Evolutionary conservation across 805 yeast genomes (phyloP), one percentile per base, ranked within the genome.

Genomic region (Hanseniaspora clermontiae): DNA sequence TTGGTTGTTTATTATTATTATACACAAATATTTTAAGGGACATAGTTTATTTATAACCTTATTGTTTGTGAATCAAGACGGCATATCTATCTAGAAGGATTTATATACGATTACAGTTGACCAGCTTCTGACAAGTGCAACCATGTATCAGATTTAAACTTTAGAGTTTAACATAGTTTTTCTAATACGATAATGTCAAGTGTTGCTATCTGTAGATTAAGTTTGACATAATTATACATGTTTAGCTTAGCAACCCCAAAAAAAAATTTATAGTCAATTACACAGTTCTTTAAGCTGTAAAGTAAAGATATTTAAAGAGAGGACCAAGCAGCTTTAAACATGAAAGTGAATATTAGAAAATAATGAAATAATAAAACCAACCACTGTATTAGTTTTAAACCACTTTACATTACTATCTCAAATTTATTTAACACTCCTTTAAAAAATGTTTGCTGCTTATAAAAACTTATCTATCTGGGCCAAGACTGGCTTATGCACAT

Each of bases 401-500:
- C 6, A 11, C 14, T 42, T 11, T 24, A 20, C 0, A 5, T 14
- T 14, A 42, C 45, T 24, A 42, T 24, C 7, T 42, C 12, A 12
- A 45, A 5, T 29, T 39, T 17, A 39, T 6, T 24, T 12, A 42
- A 42, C 9, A 34, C 37, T 34, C 11, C 11, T 34, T 11, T 34
- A 42, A 24, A 45, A 24, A 24, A 53, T 53, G 57, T 38, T 53
- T 12, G 14, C 43, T 15, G 31, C 50, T 32, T 53, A 53, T 20
- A 43, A 49, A 46, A 46, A 45, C n/a, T 34, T 53, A 53, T 49
- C 57, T 31, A 14, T 53, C 5, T 53, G 57, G 57, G 47, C 46
- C 34, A 53, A 43, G 19, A 53, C 57, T 12, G 57, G 57, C 8
- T 17, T 53, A 15, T 47, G 51, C n/a, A 49, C 57, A 2, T 34